Conservation (phyloP, 345 rosid species). For the Citropsis articulata region DNA sequence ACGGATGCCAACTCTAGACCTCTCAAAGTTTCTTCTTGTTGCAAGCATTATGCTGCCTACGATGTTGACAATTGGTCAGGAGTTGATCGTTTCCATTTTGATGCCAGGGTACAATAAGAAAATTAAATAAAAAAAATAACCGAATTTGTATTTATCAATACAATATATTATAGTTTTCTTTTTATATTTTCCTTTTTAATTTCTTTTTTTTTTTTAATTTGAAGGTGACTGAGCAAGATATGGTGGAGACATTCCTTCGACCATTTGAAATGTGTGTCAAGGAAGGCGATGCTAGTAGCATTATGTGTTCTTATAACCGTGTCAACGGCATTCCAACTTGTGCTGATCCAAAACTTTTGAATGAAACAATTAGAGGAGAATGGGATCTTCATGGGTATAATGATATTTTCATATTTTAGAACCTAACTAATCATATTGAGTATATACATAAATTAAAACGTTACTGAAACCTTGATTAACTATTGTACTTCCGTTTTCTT, state of each 20-base stretch:
- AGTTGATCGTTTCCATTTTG: conserved; percentile 24
- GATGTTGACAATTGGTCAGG: conserved; percentile 44
- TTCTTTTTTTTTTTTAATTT: background rate
- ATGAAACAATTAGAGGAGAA: conserved; percentile 33
- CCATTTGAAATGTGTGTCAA: conserved; percentile 46
- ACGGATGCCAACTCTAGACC: conserved; percentile 31
- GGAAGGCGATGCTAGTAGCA: conserved; percentile 48
- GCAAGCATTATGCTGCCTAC: conserved; percentile 46
- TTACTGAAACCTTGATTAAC: background rate
- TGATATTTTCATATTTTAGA: too few relatives aligned
- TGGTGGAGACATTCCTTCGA: conserved; percentile 30
- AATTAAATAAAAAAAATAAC: too few relatives aligned
- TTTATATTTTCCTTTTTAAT: background rate
- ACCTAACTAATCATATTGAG: background rate
- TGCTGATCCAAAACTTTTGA: conserved; percentile 39
- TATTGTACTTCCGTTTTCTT: background rate
- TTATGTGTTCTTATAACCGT: conserved; percentile 48
- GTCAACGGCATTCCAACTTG: conserved; percentile 48
- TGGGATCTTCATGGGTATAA: conserved; percentile 59
- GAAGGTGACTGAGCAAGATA: conserved; percentile 39
- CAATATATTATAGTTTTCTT: background rate
- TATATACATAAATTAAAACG: background rate
- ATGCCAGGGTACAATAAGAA: conserved; percentile 26
- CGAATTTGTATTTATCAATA: background rate
- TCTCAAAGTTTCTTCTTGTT: conserved; percentile 43